Percentiles rank a stretch among this genome's conserved stretches.
These are phyloP conservation scores for Leccinum longicurvipes DNA, from an alignment of 768 basidiomycete species.

Conservation along the genomic window DNA sequence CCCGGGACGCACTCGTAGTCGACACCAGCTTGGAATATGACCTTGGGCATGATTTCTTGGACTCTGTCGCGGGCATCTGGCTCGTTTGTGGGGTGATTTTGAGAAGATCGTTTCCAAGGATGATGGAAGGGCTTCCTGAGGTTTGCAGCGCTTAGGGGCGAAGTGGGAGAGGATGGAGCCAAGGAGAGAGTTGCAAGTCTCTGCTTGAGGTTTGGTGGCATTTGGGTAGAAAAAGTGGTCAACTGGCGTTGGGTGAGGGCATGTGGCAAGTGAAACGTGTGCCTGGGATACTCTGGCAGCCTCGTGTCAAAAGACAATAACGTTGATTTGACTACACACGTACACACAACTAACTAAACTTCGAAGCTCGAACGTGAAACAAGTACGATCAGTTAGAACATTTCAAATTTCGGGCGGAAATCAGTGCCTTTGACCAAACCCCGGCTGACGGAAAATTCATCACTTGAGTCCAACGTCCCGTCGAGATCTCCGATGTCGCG, in stretches of 20 bases:
- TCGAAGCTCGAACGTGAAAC: no score
- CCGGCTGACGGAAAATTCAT: no score
- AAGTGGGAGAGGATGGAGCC: constrained; percentile 47
- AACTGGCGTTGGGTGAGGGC: neutral
- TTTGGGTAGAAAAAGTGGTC: constrained; percentile 2
- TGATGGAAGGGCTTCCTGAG: constrained; percentile 44
- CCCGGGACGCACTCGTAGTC: constrained; percentile 72
- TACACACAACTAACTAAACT: no score
- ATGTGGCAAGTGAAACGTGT: constrained; percentile 7
- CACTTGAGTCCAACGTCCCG: neutral
- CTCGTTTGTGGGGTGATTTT: constrained; percentile 22
- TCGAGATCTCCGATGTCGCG: no score
- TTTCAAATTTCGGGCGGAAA: neutral
- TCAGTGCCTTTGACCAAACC: no score
- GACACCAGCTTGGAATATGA: constrained; percentile 88
- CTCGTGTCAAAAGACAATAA: neutral
- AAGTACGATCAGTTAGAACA: neutral
- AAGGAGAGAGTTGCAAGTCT: constrained; percentile 60
- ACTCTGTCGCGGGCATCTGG: constrained; percentile 41
- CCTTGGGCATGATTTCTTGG: constrained; percentile 61
- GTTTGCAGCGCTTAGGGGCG: constrained; percentile 25
- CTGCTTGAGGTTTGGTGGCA: constrained; percentile 57
- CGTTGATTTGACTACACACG: constrained; percentile 7
- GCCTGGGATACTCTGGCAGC: neutral
- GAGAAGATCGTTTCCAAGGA: constrained; percentile 48